Evolutionary conservation across 2,329 filamentous ascomycete species (phyloP).

Genomic region (Chaetomium sp.): DNA sequence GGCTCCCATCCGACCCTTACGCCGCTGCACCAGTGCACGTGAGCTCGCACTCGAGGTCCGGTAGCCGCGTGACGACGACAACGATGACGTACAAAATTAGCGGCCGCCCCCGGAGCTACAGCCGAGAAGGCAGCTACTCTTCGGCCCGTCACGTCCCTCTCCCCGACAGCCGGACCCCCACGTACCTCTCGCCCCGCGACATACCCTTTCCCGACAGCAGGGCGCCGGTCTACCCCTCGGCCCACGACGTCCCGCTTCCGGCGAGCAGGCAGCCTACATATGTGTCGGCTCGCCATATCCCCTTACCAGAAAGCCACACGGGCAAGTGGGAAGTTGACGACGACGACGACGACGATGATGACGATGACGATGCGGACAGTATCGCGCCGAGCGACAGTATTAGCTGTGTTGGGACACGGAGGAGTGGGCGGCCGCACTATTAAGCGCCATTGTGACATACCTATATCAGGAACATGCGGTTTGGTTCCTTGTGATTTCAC

Average conservation of each 20-base stretch:
- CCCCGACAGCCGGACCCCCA: conserved; percentile 43
- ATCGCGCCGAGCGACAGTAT: conserved; percentile 64
- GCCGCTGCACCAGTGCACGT: conserved; percentile 35
- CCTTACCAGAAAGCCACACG: conserved; percentile 47
- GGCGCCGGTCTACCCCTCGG: conserved; percentile 28
- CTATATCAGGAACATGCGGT: neutral
- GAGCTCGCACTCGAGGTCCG: conserved; percentile 39
- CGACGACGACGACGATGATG: conserved; percentile 23
- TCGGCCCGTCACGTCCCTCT: conserved; percentile 36
- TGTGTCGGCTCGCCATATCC: conserved; percentile 27
- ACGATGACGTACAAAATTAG: conserved; percentile 34
- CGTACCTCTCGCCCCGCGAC: conserved; percentile 19
- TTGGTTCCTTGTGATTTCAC: neutral
- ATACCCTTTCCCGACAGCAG: conserved; percentile 17
- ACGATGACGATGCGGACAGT: conserved; percentile 54
- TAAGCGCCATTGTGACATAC: neutral
- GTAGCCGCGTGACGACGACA: conserved; percentile 36
- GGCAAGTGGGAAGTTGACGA: conserved; percentile 39
- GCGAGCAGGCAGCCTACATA: conserved; percentile 39
- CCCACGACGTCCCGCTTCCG: conserved; percentile 40
- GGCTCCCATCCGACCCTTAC: conserved; percentile 26
- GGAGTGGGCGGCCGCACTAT: conserved; percentile 34
- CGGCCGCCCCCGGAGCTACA: conserved; percentile 27
- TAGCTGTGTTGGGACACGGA: conserved; percentile 57
- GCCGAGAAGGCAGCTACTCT: conserved; percentile 30